Evolutionary conservation across 2,329 filamentous ascomycete species (phyloP).

Genomic region (Penicillium sp.): DNA sequence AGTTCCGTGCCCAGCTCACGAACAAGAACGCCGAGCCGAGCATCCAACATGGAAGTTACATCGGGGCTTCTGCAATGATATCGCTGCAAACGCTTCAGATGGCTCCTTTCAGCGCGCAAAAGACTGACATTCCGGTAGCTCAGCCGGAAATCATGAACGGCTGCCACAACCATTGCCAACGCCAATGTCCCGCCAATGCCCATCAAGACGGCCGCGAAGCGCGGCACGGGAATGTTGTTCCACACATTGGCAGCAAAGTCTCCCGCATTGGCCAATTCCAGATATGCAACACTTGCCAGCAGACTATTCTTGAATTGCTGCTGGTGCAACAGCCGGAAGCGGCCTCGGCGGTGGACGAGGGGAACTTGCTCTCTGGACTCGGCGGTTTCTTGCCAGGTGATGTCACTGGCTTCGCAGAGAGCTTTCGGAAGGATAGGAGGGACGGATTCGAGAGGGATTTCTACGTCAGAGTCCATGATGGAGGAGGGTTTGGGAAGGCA

Average conservation of each 20-base stretch:
- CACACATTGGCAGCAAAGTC: constrained; percentile 56
- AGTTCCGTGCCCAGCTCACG: constrained; percentile 50
- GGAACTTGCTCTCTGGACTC: constrained; percentile 13
- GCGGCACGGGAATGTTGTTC: constrained; percentile 49
- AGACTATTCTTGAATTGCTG: constrained; percentile 35
- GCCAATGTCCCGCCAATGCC: constrained; percentile 48
- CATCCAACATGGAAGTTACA: constrained; percentile 26
- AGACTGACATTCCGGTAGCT: constrained; percentile 46
- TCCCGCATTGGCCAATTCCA: constrained; percentile 52
- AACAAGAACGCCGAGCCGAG: constrained; percentile 42
- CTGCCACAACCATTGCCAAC: constrained; percentile 43
- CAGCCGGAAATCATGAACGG: constrained; percentile 41
- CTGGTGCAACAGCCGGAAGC: constrained; percentile 19
- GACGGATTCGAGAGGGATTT: constrained; percentile 6
- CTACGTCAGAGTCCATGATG: constrained; percentile 7
- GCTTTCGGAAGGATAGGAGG: constrained; percentile 13
- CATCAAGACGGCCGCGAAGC: constrained; percentile 49
- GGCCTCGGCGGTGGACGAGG: constrained; percentile 12
- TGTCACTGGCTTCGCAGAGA: constrained; percentile 18
- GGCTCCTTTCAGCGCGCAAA: constrained; percentile 40
- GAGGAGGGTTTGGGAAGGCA: not conserved
- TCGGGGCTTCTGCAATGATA: constrained; percentile 19
- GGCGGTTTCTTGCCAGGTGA: constrained; percentile 16
- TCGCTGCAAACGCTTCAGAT: constrained; percentile 23
- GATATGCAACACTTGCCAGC: constrained; percentile 44